phyloP scores from a whole-genome alignment of 2,329 filamentous ascomycete genomes.

The Aspergillus fructus region DNA sequence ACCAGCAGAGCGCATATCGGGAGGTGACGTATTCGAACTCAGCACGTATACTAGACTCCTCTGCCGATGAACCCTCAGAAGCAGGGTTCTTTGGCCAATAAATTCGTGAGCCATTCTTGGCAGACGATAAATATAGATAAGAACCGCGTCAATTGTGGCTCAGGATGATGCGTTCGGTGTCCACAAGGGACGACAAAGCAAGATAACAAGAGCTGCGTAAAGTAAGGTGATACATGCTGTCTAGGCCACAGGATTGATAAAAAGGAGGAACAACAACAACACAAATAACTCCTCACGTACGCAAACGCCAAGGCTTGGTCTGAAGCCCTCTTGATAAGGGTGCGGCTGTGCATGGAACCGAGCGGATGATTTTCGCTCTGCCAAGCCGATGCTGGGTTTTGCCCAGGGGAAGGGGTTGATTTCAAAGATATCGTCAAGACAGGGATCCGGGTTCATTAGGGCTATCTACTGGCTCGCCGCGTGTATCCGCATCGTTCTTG shows the following conservation, averaged over 20 bases:
- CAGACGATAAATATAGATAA: constrained; percentile 3
- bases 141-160: background rate
- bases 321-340: background rate
- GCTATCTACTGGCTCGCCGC: background rate
- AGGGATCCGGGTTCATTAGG: background rate
- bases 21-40: background rate
- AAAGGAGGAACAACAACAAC: background rate
- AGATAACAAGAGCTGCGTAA: background rate
- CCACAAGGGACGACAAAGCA: background rate
- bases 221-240: background rate
- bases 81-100: background rate
- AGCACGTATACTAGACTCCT: background rate
- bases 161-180: background rate
- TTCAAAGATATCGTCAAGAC: background rate
- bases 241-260: background rate
- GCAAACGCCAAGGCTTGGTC: constrained; percentile 1
- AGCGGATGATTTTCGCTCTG: background rate
- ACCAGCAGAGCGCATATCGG: background rate
- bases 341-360: background rate
- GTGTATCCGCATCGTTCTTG: background rate
- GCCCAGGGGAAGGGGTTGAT: background rate
- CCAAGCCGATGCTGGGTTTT: background rate
- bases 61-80: background rate
- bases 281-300: background rate
- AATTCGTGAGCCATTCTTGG: constrained; percentile 6